A percentile compares a stretch with the other conserved stretches of the same genome.
Conservation (phyloP, 371 early-diverging fungal genomes). For the Parasitella parasitica region DNA sequence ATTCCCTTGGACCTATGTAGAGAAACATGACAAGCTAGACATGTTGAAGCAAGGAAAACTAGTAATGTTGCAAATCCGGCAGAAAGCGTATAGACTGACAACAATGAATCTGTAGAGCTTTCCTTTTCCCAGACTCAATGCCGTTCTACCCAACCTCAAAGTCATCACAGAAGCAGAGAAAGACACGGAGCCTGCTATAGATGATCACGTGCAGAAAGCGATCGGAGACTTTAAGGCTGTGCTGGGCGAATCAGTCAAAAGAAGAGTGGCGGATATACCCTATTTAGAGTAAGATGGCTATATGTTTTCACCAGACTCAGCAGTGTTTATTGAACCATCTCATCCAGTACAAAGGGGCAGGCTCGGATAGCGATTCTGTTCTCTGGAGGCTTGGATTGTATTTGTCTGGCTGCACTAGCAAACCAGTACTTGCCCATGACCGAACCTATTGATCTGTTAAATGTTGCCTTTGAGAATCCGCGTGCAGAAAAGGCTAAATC, state of each 20-base stretch:
- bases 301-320: no score
- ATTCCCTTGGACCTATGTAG: constrained; percentile 35
- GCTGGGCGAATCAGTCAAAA: constrained; percentile 55
- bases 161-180: constrained; percentile 4
- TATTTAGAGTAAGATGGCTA: constrained; percentile 33
- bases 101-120: constrained; percentile 26
- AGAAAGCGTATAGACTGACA: neutral
- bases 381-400: constrained; percentile 95
- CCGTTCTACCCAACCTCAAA: constrained; percentile 25
- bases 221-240: constrained; percentile 38
- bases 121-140: constrained; percentile 55
- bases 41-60: neutral
- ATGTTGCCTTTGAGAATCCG: constrained; percentile 96
- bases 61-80: neutral
- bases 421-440: constrained; percentile 64
- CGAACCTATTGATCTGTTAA: constrained; percentile 89
- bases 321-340: neutral
- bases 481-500: constrained; percentile 52
- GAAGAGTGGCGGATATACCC: constrained; percentile 60
- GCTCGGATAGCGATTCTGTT: constrained; percentile 84
- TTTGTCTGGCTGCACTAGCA: constrained; percentile 79
- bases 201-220: constrained; percentile 28
- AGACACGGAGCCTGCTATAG: constrained; percentile 30
- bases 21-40: neutral
- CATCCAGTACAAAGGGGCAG: constrained; percentile 3